A percentile compares a stretch with the other conserved stretches of the same genome.
Conservation (phyloP, 257 asterid species). For the Nicotiana tomentosiformis region DNA sequence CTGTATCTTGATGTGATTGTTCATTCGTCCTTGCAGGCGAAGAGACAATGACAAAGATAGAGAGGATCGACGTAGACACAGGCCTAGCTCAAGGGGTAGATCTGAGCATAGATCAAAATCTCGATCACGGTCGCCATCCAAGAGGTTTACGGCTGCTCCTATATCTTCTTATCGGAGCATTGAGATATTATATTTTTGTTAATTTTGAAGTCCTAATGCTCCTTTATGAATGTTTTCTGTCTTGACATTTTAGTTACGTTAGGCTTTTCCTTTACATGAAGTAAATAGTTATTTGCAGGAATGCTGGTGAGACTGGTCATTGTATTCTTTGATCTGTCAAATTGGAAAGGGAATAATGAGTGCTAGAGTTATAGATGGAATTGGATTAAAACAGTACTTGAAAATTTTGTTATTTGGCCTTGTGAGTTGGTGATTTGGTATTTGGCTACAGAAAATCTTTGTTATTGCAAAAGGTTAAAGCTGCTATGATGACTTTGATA, state of each 20-base stretch:
- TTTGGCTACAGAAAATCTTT: background rate
- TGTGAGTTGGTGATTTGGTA: background rate
- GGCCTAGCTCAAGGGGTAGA: conserved; percentile 60
- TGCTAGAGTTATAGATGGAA: background rate
- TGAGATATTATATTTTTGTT: background rate
- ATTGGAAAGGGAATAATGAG: background rate
- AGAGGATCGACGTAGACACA: conserved; percentile 60
- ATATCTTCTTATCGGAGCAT: background rate
- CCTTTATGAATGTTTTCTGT: background rate
- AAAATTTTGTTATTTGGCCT: background rate
- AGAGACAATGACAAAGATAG: conserved; percentile 63
- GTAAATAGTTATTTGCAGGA: background rate
- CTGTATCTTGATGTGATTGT: background rate
- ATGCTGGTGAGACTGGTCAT: background rate
- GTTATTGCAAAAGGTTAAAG: background rate
- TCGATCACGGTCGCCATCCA: conserved; percentile 78
- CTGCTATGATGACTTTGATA: background rate
- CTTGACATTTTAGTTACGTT: background rate
- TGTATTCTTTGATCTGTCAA: conserved; percentile 3
- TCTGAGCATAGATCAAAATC: conserved; percentile 74
- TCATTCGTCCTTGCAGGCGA: conserved; percentile 37
- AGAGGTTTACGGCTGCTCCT: conserved; percentile 44
- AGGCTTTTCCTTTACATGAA: background rate
- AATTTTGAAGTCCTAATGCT: background rate
- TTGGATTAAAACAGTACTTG: background rate